A percentile compares a stretch with the other conserved stretches of the same genome.
phyloP scores from a whole-genome alignment of 2,329 filamentous ascomycete genomes.

The Capronia coronata region DNA sequence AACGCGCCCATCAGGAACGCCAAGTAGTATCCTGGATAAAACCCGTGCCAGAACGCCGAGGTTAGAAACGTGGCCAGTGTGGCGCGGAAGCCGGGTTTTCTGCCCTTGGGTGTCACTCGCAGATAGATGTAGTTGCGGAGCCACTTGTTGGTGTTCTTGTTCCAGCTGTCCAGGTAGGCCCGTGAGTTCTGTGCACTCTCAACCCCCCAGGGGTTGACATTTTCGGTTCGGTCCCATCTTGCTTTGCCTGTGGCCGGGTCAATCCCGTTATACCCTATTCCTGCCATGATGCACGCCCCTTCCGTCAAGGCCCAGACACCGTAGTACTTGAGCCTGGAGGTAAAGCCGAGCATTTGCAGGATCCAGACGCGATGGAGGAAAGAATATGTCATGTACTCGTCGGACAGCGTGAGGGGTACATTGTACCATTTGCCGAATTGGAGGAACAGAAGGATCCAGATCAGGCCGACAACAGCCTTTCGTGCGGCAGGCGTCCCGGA shows the following conservation, averaged over 20 bases:
- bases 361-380: slow-evolving; percentile 69
- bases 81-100: slow-evolving; percentile 92
- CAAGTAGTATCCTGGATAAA: slow-evolving; percentile 94
- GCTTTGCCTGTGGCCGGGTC: slow-evolving; percentile 78
- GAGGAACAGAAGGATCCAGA: slow-evolving; percentile 75
- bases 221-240: slow-evolving; percentile 82
- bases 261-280: slow-evolving; percentile 88
- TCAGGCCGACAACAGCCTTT: slow-evolving; percentile 66
- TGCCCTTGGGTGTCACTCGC: slow-evolving; percentile 86
- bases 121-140: slow-evolving; percentile 92
- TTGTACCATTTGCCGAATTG: slow-evolving; percentile 64
- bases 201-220: slow-evolving; percentile 78
- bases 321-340: slow-evolving; percentile 86
- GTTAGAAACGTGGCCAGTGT: slow-evolving; percentile 91
- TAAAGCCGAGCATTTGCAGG: slow-evolving; percentile 76
- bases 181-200: slow-evolving; percentile 92
- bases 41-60: slow-evolving; percentile 95
- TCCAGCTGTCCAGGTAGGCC: slow-evolving; percentile 87
- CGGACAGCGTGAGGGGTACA: slow-evolving; percentile 56
- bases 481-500: slow-evolving; percentile 76
- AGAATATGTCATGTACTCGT: slow-evolving; percentile 59
- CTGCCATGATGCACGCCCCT: slow-evolving; percentile 86
- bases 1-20: slow-evolving; percentile 84
- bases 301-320: slow-evolving; percentile 92
- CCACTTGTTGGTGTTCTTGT: slow-evolving; percentile 98